phyloP scores from a whole-genome alignment of 306 rosid genomes.

The Lathyrus aphaca region DNA sequence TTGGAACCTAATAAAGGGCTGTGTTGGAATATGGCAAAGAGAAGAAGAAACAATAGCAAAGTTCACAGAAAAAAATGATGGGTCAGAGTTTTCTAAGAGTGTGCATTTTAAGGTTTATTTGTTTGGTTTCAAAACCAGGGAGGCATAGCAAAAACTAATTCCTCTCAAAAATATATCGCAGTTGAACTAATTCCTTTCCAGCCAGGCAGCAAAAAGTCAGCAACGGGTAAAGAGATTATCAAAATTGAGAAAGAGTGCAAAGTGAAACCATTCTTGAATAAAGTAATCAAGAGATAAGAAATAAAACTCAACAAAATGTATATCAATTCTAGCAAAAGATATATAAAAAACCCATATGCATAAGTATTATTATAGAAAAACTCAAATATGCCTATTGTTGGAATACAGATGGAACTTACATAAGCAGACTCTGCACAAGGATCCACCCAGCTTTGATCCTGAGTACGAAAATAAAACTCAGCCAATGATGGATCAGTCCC shows the following conservation, averaged over 20 bases:
- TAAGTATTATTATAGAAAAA: background rate
- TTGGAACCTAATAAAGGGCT: conserved; percentile 72
- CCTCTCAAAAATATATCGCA: background rate
- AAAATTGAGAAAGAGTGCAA: background rate
- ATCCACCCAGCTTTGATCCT: conserved; percentile 34
- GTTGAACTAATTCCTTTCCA: background rate
- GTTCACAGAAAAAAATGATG: conserved; percentile 75
- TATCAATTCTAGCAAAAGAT: too few relatives aligned
- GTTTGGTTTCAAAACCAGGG: conserved; percentile 56
- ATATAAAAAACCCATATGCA: background rate
- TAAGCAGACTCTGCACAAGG: background rate
- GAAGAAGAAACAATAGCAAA: conserved; percentile 70
- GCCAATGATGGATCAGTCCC: conserved; percentile 28
- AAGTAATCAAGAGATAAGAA: background rate
- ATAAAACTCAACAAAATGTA: too few relatives aligned
- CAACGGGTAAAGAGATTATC: background rate
- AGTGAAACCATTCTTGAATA: background rate
- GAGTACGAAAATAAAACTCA: conserved; percentile 37
- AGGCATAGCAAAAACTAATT: conserved; percentile 51
- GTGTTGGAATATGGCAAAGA: conserved; percentile 90
- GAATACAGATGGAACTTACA: conserved; percentile 27
- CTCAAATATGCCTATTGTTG: background rate
- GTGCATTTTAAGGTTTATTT: conserved; percentile 18
- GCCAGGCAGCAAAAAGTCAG: background rate
- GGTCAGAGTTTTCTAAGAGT: conserved; percentile 12